Base-by-base conservation (phyloP, 345 rosid genomes). In the Rhizophora apiculata region DNA sequence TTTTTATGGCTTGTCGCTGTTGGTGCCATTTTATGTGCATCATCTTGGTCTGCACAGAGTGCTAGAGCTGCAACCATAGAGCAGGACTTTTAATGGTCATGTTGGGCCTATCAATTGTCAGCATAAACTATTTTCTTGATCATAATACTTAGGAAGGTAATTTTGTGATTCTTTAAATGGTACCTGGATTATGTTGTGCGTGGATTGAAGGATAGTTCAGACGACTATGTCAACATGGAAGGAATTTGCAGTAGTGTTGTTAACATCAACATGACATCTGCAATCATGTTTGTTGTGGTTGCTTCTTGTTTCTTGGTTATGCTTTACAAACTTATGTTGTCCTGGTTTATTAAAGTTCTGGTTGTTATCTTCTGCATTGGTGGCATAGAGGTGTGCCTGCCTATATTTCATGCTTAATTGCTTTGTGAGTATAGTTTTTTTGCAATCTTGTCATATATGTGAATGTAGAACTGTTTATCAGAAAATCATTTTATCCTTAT, bases 1-100 rank as follows among this genome's bases (percentile, higher is more conserved):
- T 95, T 95, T 75, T 79, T 95, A 32, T 95, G 99, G 99, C 96
- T 95, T 68, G 90, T 95, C 96, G 99, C 97, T 71, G 96, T 90
- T 54, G 92, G 96, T 64, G 90, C 96, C 68, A 92, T 95, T 52
- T 75, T 92, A 69, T 88, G 96, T 82, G 92, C 96, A 69, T 88
- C 97, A 69, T 94, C 82, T 70, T 91, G 98, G 98, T 94, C 98
- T 30, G 98, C 93, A 27, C 86, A 89, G 91, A 92, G 89, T 64
- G 88, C 89, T 31, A 88, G 87, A 82, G 99, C 92, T 83, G 86
- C 88, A 72, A 89, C 89, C 68, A 88, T 83, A 56, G 97, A 92
- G 82, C 93, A 80, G 74, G 99, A 95, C 84, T 92, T 55, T 82
- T 88, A 61, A 92, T 92, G 97, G 99, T 92, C 65, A 71, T 57